Evolutionary conservation across 768 basidiomycete genomes (phyloP).

Genomic region (Lyophyllum semitale): DNA sequence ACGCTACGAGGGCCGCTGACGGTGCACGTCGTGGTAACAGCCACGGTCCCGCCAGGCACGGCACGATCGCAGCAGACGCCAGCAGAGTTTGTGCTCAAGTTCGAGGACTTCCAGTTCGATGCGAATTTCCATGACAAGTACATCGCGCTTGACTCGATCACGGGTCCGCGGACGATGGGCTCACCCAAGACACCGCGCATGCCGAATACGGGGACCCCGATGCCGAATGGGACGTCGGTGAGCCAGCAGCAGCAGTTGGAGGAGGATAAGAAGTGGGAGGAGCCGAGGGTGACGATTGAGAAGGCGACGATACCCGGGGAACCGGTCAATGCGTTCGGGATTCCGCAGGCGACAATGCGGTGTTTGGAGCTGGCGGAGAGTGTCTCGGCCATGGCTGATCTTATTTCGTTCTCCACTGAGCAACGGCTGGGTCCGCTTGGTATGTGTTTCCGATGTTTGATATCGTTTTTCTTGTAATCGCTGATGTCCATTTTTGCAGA

Average conservation of each 20-base stretch:
- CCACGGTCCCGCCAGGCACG: constrained; percentile 31
- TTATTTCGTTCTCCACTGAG: constrained; percentile 66
- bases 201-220: constrained; percentile 24
- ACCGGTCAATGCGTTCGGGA: constrained; percentile 86
- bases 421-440: constrained; percentile 62
- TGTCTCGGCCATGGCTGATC: constrained; percentile 76
- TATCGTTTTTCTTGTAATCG: neutral
- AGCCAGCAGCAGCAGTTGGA: constrained; percentile 32
- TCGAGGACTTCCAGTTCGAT: constrained; percentile 76
- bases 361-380: constrained; percentile 88
- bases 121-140: constrained; percentile 74
- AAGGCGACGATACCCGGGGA: constrained; percentile 73
- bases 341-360: constrained; percentile 87
- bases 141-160: constrained; percentile 65
- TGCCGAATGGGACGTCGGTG: constrained; percentile 24
- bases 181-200: constrained; percentile 38
- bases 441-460: constrained; percentile 38
- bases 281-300: constrained; percentile 61
- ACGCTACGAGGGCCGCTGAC: constrained; percentile 75
- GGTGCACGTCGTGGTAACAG: constrained; percentile 54
- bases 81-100: constrained; percentile 48
- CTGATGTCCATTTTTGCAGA: constrained; percentile 26
- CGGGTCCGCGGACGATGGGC: constrained; percentile 48
- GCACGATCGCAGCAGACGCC: constrained; percentile 21
- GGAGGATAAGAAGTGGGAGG: constrained; percentile 67